Evolutionary conservation across 306 rosid genomes (phyloP).

Genomic region (Rubus idaeus): DNA sequence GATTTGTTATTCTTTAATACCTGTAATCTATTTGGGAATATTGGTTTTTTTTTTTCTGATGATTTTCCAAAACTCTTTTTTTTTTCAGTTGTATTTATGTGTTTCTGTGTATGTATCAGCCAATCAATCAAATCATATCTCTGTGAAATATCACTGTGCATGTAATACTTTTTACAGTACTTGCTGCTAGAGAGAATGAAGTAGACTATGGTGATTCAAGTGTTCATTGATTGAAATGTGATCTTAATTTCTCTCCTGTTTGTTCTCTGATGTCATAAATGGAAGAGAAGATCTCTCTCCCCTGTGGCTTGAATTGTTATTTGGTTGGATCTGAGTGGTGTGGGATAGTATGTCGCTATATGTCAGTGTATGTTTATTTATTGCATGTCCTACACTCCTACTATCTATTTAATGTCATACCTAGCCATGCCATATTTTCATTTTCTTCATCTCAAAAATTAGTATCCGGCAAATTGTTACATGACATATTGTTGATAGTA

Average conservation of each 20-base stretch:
- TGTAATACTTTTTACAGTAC: neutral
- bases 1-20: slow-evolving; percentile 14
- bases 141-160: neutral
- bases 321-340: neutral
- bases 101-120: slow-evolving; percentile 5
- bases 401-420: neutral
- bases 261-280: neutral
- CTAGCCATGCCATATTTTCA: neutral
- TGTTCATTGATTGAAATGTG: neutral
- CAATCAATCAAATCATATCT: neutral
- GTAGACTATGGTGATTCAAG: neutral
- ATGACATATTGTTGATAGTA: neutral
- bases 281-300: neutral
- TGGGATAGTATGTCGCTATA: neutral
- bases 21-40: slow-evolving; percentile 1
- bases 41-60: neutral
- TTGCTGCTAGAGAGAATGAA: neutral
- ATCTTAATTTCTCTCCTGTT: neutral
- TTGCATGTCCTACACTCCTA: neutral
- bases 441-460: neutral
- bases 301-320: neutral
- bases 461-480: neutral
- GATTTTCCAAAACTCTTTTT: neutral
- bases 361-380: neutral
- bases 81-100: neutral